Evolutionary conservation across 257 asterid genomes (phyloP).

Genomic region (Nicotiana otophora): DNA sequence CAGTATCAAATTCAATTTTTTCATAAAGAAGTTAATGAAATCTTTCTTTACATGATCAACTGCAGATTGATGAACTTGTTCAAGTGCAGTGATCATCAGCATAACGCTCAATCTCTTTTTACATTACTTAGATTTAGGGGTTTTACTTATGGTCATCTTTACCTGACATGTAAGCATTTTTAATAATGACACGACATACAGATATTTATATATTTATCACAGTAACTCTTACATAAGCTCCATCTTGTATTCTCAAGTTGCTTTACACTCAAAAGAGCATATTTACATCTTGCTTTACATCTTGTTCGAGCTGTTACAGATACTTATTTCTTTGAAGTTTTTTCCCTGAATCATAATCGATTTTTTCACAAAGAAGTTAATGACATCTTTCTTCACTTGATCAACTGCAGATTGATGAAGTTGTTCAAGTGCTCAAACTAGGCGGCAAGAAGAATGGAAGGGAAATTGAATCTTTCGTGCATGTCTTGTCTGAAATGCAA

Average conservation of each 20-base stretch:
- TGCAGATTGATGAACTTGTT: constrained; percentile 89
- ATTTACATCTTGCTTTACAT: neutral
- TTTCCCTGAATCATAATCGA: constrained; percentile 6
- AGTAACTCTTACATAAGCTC: neutral
- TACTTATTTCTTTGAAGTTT: neutral
- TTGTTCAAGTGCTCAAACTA: constrained; percentile 59
- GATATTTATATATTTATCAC: neutral
- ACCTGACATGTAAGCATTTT: neutral
- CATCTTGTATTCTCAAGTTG: neutral
- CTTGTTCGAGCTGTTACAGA: neutral
- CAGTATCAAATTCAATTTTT: constrained; percentile 4
- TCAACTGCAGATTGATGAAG: constrained; percentile 76
- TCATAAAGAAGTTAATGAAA: neutral
- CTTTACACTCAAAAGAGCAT: neutral
- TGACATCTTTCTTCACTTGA: neutral
- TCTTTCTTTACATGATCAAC: neutral
- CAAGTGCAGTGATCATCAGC: constrained; percentile 16
- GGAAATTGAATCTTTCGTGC: constrained; percentile 66
- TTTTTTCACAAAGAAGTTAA: neutral
- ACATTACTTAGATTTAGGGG: neutral
- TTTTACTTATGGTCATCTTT: neutral
- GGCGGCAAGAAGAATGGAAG: constrained; percentile 36
- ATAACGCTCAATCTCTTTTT: neutral
- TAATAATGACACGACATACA: neutral
- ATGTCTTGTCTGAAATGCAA: constrained; percentile 62